Percentiles rank a stretch among this genome's conserved stretches.
Conservation (phyloP, 2,329 filamentous ascomycete species). For the Metarhizium rileyi region DNA sequence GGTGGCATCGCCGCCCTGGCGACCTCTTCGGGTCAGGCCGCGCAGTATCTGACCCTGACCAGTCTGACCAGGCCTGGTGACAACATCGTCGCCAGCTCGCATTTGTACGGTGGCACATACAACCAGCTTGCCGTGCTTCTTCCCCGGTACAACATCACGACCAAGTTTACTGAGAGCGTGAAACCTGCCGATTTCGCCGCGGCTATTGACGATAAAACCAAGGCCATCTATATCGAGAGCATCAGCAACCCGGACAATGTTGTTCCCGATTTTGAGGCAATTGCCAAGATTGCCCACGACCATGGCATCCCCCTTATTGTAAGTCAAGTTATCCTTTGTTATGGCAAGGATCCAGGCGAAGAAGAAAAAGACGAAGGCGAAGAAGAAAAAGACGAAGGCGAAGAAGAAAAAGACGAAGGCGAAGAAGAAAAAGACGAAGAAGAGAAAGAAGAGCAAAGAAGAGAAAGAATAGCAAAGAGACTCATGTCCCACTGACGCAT, state of each 20-base stretch:
- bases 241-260: slow-evolving; percentile 94
- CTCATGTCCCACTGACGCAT: too few species aligned
- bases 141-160: slow-evolving; percentile 75
- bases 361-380: too few species aligned
- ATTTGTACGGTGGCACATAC: slow-evolving; percentile 91
- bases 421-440: too few species aligned
- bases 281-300: slow-evolving; percentile 67
- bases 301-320: slow-evolving; percentile 60
- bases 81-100: slow-evolving; percentile 86
- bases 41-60: slow-evolving; percentile 82
- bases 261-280: slow-evolving; percentile 80
- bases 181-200: slow-evolving; percentile 67
- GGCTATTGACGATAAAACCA: slow-evolving; percentile 85
- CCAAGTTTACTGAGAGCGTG: slow-evolving; percentile 81
- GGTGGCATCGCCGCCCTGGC: slow-evolving; percentile 82
- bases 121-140: slow-evolving; percentile 94
- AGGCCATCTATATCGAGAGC: slow-evolving; percentile 83
- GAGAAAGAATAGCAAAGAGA: too few species aligned
- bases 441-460: too few species aligned
- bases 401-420: too few species aligned
- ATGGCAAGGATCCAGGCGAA: too few species aligned
- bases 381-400: too few species aligned
- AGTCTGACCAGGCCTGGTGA: slow-evolving; percentile 81
- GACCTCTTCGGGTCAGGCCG: slow-evolving; percentile 76
- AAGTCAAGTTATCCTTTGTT: too few species aligned